Conservation (phyloP, 1,284 basidiomycete species). For the Boletus semigastroideus region DNA sequence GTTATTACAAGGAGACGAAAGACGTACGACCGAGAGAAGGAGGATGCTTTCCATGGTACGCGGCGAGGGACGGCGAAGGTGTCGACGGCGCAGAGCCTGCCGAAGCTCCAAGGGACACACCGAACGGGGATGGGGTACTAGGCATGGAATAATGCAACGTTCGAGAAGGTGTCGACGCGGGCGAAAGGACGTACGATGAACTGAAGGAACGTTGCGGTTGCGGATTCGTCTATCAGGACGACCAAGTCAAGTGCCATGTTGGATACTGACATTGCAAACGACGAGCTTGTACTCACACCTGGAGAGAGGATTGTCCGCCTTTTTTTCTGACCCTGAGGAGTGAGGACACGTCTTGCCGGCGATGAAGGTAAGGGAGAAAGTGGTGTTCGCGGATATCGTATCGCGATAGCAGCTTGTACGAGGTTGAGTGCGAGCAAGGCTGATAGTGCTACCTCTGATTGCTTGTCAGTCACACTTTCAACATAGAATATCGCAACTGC, state of each 20-base stretch:
- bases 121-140: slow-evolving; percentile 39
- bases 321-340: slow-evolving; percentile 40
- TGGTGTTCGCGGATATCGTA: slow-evolving; percentile 51
- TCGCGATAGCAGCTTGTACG: slow-evolving; percentile 49
- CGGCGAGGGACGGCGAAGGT: slow-evolving; percentile 37
- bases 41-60: slow-evolving; percentile 33
- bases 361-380: slow-evolving; percentile 39
- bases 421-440: slow-evolving; percentile 49
- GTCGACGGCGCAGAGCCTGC: slow-evolving; percentile 39
- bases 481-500: not conserved
- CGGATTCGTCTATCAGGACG: slow-evolving; percentile 43
- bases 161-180: slow-evolving; percentile 52
- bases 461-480: not conserved
- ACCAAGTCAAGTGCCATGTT: not conserved
- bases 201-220: slow-evolving; percentile 56
- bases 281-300: slow-evolving; percentile 37
- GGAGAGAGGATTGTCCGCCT: slow-evolving; percentile 43
- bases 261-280: not conserved
- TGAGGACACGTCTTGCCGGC: slow-evolving; percentile 37
- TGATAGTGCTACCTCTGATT: slow-evolving; percentile 44
- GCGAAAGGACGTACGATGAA: slow-evolving; percentile 48
- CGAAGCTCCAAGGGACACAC: slow-evolving; percentile 34
- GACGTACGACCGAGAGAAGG: slow-evolving; percentile 30
- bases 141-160: slow-evolving; percentile 41
- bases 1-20: not conserved